Percentiles rank a stretch among this genome's conserved stretches.
Conservation (phyloP, 2,329 filamentous ascomycete genomes). For the Parastagonospora avenae region DNA sequence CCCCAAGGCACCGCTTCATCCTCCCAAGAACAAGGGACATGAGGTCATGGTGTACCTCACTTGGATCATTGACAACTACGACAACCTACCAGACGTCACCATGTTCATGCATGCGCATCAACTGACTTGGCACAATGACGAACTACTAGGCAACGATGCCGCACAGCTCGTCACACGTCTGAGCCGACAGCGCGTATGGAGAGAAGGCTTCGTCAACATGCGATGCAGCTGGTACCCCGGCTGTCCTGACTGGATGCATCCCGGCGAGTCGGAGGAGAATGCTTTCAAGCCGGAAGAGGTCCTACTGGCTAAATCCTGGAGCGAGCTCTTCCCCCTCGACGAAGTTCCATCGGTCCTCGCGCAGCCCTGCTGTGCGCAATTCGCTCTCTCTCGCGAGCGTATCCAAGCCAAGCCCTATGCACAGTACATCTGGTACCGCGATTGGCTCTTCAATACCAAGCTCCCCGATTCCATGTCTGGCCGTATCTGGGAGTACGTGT, state of each 20-base stretch:
- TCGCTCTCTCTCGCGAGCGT: constrained; percentile 63
- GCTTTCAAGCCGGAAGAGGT: constrained; percentile 52
- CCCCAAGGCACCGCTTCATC: constrained; percentile 52
- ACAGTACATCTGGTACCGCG: constrained; percentile 62
- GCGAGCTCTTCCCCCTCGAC: constrained; percentile 55
- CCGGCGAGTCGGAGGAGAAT: constrained; percentile 47
- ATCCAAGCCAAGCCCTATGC: constrained; percentile 60
- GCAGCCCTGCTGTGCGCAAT: constrained; percentile 69
- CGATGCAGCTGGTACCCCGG: constrained; percentile 61
- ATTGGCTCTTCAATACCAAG: constrained; percentile 65
- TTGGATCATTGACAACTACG: constrained; percentile 67
- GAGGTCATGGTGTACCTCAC: constrained; percentile 67
- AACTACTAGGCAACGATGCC: constrained; percentile 52
- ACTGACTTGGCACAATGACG: constrained; percentile 63
- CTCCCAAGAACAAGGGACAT: constrained; percentile 64
- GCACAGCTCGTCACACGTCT: constrained; percentile 53
- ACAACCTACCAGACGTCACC: constrained; percentile 61
- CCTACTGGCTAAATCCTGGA: constrained; percentile 52
- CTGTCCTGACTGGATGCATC: constrained; percentile 61
- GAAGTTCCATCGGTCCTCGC: constrained; percentile 57
- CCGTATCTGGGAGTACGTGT: constrained; percentile 67
- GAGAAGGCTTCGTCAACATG: constrained; percentile 61
- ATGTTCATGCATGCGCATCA: constrained; percentile 68
- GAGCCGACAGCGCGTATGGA: constrained; percentile 52
- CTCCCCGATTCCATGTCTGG: constrained; percentile 62